phyloP scores from a whole-genome alignment of 306 rosid species.

The Vigna radiata region DNA sequence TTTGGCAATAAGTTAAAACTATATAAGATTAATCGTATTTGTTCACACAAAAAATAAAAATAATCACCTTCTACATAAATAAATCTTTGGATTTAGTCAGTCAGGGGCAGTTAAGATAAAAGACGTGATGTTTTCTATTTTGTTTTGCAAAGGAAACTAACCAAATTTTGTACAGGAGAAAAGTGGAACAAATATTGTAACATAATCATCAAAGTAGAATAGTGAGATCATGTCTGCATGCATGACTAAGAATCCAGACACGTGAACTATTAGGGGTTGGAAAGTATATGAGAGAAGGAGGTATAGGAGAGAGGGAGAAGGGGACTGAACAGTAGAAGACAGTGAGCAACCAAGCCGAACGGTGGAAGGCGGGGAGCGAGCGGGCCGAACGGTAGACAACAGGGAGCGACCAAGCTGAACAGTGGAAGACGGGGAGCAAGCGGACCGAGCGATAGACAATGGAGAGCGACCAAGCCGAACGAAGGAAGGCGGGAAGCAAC shows the following conservation, averaged over 20 bases:
- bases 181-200: neutral
- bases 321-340: too few relatives aligned
- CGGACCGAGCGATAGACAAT: too few relatives aligned
- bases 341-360: too few relatives aligned
- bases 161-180: neutral
- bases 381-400: too few relatives aligned
- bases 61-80: neutral
- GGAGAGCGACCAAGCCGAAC: too few relatives aligned
- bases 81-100: constrained; percentile 9
- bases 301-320: too few relatives aligned
- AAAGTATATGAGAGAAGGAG: too few relatives aligned
- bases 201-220: neutral
- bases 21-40: neutral
- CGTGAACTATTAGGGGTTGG: neutral
- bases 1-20: neutral
- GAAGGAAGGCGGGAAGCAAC: too few relatives aligned
- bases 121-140: neutral
- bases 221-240: neutral
- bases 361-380: too few relatives aligned
- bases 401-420: too few relatives aligned
- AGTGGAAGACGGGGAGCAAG: too few relatives aligned
- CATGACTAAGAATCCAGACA: constrained; percentile 1
- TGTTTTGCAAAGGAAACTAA: constrained; percentile 7
- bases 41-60: neutral
- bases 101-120: neutral